Evolutionary conservation across 345 rosid species (phyloP).

Genomic region (Sisymbrium altissimum): DNA sequence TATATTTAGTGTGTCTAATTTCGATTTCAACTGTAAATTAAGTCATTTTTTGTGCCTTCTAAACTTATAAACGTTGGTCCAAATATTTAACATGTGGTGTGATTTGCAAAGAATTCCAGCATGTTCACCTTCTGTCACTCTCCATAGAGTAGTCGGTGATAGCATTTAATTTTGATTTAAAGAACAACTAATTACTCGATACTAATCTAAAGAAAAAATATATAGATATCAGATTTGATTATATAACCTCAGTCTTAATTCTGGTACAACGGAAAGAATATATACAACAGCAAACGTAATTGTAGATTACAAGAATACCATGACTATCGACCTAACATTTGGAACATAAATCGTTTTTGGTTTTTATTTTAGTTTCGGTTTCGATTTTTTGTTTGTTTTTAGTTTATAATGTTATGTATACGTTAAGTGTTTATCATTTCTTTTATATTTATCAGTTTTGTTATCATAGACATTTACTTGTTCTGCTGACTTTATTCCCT

Average conservation of each 20-base stretch:
- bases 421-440: not conserved
- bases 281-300: not conserved
- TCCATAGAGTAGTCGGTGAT: not conserved
- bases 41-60: not conserved
- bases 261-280: not conserved
- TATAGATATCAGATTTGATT: too few species aligned
- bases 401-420: not conserved
- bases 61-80: not conserved
- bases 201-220: not conserved
- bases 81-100: not conserved
- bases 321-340: not conserved
- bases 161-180: not conserved
- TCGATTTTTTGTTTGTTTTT: not conserved
- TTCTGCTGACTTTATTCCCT: not conserved
- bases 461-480: not conserved
- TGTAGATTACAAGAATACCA: not conserved
- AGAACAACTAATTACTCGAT: not conserved
- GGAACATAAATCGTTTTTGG: not conserved
- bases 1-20: not conserved
- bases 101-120: not conserved
- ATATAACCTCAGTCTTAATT: too few species aligned
- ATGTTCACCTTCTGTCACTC: not conserved
- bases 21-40: not conserved
- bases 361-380: not conserved
- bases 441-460: not conserved